Evolutionary conservation across 2,329 filamentous ascomycete species (phyloP), one percentile per base, ranked within the genome.

Genomic region (Trichoderma sp.): DNA sequence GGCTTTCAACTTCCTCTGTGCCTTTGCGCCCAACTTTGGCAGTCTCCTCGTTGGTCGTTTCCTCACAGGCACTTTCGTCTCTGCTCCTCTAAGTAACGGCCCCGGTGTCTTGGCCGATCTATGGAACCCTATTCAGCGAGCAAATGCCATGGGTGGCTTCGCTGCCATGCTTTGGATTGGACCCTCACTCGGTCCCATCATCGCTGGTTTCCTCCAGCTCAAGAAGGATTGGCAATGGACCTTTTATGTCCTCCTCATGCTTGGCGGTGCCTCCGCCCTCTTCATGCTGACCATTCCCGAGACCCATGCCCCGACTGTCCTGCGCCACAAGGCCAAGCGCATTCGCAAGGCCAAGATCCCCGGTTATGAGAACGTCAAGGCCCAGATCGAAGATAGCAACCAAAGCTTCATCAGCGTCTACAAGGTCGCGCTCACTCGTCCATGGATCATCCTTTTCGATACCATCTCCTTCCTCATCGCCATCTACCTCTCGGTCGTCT

Each of bases 251-350:
- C 79, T 87, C 18, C 80, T 89, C 7, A 86, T 85, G 83, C 78
- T 89, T 0, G 86, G 83, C 4, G 86, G 79, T 1, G 77, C 79
- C 6, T 84, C 85, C 0, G 80, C 80, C 4, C 2, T 86, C 7
- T 74, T 89, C 4, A 88, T 91, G 86, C 84, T 91, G 71, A 89
- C 89, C 0, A 88, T 92, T 8, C 90, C 90, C 1, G 90, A 92
- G 79, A 92, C 90, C 0, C 87, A 87, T 45, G 85, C 85, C 0
- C 86, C 85, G 0, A 86, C 83, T 4, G 84, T 92, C 5, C 83
- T 92, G 29, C 80, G 85, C 2, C 85, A 87, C 76, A 91, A 91
- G 78, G 90, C 90, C 1, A 82, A 82, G 63, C 85, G 89, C 5
- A 86, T 92, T 38, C 83, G 88, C 5, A 80, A 82, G 11, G 81